Percentiles rank a stretch among this genome's conserved stretches.
Evolutionary conservation across 176 grass and related monocot genomes (phyloP).

Genomic region (Avena atlantica): DNA sequence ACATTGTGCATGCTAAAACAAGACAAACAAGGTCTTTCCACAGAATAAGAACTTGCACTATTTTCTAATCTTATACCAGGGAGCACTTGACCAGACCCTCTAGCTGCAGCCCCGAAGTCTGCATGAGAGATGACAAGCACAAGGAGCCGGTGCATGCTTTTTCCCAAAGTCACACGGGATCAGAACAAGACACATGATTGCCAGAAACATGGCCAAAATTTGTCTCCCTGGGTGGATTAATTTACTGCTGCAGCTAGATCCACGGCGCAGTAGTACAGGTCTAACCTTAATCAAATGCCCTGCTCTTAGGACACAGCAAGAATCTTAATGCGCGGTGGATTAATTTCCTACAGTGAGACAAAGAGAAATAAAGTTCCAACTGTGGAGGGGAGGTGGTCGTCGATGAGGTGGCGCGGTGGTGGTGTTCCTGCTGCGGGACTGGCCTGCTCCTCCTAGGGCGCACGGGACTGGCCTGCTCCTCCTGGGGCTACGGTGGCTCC

Average conservation of each 20-base stretch:
- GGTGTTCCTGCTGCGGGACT: no score
- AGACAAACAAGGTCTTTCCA: slow-evolving; percentile 40
- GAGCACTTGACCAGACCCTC: no score
- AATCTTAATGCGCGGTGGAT: slow-evolving; percentile 43
- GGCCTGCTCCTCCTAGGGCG: no score
- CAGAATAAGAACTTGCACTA: slow-evolving; percentile 10
- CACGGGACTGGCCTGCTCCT: no score
- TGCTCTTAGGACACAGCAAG: slow-evolving; percentile 55
- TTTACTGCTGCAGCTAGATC: slow-evolving; percentile 43
- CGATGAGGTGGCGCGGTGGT: no score
- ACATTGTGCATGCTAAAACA: slow-evolving; percentile 28
- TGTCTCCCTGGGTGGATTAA: slow-evolving; percentile 30
- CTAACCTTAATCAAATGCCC: slow-evolving; percentile 57
- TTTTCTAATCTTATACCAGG: neutral
- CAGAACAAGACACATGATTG: slow-evolving; percentile 50
- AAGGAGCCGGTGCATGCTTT: neutral
- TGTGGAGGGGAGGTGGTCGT: no score
- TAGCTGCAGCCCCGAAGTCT: neutral
- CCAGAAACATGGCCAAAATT: slow-evolving; percentile 45
- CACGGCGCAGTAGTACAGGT: slow-evolving; percentile 20
- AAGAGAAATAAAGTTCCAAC: no score
- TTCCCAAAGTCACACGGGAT: slow-evolving; percentile 32
- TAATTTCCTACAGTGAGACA: no score
- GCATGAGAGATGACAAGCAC: slow-evolving; percentile 25
- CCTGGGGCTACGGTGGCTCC: no score